phyloP scores from a whole-genome alignment of 306 rosid species.

The Sesbania bispinosa region DNA sequence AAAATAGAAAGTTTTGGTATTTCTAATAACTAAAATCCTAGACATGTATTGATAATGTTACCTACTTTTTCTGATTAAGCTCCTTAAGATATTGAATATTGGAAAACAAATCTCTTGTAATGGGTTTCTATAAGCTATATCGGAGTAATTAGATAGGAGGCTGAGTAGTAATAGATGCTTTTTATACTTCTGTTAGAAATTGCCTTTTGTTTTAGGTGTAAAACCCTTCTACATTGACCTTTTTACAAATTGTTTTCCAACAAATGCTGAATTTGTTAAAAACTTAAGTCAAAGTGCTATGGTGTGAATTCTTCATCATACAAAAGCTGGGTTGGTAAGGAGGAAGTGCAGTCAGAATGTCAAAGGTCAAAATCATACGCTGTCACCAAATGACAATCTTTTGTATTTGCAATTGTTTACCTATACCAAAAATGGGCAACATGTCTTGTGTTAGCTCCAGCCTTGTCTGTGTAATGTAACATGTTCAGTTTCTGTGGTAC shows the following conservation, averaged over 20 bases:
- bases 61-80: background rate
- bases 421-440: background rate
- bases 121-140: background rate
- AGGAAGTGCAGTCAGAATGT: background rate
- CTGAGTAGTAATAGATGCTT: background rate
- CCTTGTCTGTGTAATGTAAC: background rate
- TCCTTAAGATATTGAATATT: too few species aligned
- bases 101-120: background rate
- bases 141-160: constrained; percentile 12
- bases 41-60: background rate
- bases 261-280: background rate
- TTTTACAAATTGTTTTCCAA: background rate
- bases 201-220: background rate
- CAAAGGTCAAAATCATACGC: background rate
- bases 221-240: background rate
- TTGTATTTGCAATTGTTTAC: background rate
- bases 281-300: background rate
- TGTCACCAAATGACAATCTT: background rate
- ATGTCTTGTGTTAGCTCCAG: background rate
- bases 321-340: background rate
- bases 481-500: background rate
- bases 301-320: background rate
- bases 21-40: background rate
- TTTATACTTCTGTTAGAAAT: too few species aligned
- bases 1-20: background rate